These are phyloP conservation scores for Phytopythium litorale DNA, from an alignment of 352 stramenopile genomes.

Conservation along the genomic window DNA sequence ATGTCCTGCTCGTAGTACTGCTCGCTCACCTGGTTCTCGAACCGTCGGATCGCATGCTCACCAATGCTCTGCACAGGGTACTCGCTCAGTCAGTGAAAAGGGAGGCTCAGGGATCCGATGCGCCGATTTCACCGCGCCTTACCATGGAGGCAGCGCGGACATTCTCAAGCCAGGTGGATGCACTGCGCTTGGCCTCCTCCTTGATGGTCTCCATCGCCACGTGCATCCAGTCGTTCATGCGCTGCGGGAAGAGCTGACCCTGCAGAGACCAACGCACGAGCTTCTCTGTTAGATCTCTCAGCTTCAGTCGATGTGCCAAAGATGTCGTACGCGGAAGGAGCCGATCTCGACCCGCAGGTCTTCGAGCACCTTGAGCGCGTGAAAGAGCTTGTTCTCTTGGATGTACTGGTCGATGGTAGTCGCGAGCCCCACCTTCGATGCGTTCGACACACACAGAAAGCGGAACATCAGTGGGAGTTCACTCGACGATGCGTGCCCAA, in stretches of 20 bases:
- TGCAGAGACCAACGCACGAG: constrained; percentile 8
- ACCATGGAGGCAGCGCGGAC: constrained; percentile 60
- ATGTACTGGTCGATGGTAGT: constrained; percentile 65
- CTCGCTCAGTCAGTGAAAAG: not conserved
- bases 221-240: constrained; percentile 81
- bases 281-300: not conserved
- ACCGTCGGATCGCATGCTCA: constrained; percentile 58
- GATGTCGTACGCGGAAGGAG: constrained; percentile 43
- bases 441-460: not conserved
- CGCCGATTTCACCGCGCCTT: not conserved
- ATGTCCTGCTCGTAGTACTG: constrained; percentile 78
- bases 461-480: not conserved
- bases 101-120: not conserved
- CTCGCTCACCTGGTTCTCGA: constrained; percentile 75
- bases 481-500: not conserved
- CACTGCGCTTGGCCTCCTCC: constrained; percentile 59
- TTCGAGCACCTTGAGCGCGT: constrained; percentile 73
- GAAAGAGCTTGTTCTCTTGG: constrained; percentile 64
- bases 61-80: constrained; percentile 37
- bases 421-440: constrained; percentile 52
- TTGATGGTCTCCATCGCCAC: constrained; percentile 68
- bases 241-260: constrained; percentile 72
- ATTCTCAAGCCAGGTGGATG: constrained; percentile 69
- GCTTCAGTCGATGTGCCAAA: not conserved
- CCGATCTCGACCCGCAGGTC: constrained; percentile 66